Conservation (phyloP, 345 rosid genomes). For the Geranium brycei region DNA sequence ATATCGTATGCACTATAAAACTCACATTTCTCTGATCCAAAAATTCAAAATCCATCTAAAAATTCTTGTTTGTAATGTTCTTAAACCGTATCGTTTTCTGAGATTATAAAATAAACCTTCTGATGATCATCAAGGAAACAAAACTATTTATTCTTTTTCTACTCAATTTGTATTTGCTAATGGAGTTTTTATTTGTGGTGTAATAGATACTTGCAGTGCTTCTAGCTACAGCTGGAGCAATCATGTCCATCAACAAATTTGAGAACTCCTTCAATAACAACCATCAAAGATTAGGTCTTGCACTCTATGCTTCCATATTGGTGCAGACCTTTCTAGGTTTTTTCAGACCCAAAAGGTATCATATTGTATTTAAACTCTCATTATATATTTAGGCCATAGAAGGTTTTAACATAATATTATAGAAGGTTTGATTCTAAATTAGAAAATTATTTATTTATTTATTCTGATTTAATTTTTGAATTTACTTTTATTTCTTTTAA, state of each 20-base stretch:
- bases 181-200: background rate
- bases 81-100: too few species aligned
- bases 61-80: too few species aligned
- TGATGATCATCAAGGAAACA: too few species aligned
- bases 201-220: conserved; percentile 34
- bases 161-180: background rate
- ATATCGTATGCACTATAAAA: too few species aligned
- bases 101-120: too few species aligned
- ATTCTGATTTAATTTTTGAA: too few species aligned
- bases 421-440: too few species aligned
- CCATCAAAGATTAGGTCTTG: conserved; percentile 53
- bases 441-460: too few species aligned
- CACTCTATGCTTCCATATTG: conserved; percentile 45
- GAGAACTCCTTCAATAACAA: conserved; percentile 52
- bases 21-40: too few species aligned
- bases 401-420: too few species aligned
- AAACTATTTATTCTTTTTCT: background rate
- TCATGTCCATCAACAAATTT: conserved; percentile 39
- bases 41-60: too few species aligned
- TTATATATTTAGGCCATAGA: background rate
- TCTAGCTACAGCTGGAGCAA: conserved; percentile 45
- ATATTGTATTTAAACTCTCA: background rate
- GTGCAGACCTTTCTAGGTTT: conserved; percentile 44
- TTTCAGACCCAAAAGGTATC: conserved; percentile 26
- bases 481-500: too few species aligned